These are phyloP conservation scores for Pleurotus salmoneostramineus DNA, from an alignment of 768 basidiomycete species.

Conservation along the genomic window DNA sequence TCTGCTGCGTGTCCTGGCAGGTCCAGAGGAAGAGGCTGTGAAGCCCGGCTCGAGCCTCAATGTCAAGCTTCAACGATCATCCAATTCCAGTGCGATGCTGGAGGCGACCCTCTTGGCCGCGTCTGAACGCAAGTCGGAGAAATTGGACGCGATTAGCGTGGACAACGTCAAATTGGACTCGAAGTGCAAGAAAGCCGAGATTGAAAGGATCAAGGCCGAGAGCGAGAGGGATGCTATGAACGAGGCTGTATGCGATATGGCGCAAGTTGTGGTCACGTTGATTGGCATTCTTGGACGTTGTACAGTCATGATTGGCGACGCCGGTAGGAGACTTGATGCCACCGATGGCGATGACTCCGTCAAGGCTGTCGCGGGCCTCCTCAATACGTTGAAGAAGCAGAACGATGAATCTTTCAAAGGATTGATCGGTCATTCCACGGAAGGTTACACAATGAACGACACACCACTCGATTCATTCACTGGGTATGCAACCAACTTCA, in stretches of 20 bases:
- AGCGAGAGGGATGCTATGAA: constrained; percentile 61
- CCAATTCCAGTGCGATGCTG: constrained; percentile 77
- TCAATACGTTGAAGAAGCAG: constrained; percentile 54
- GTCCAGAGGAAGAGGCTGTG: constrained; percentile 66
- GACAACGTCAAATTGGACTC: constrained; percentile 74
- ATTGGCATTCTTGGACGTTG: constrained; percentile 79
- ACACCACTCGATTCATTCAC: constrained; percentile 43
- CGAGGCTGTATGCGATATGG: constrained; percentile 60
- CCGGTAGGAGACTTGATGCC: constrained; percentile 33
- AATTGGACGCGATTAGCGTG: constrained; percentile 64
- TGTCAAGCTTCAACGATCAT: constrained; percentile 58
- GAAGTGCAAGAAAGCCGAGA: constrained; percentile 58
- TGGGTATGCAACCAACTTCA: constrained; percentile 45
- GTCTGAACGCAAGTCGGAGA: constrained; percentile 74
- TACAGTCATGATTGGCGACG: constrained; percentile 66
- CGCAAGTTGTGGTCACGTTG: constrained; percentile 63
- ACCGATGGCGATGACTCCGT: constrained; percentile 34
- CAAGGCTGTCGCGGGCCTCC: constrained; percentile 44
- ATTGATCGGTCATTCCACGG: constrained; percentile 65
- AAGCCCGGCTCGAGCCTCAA: constrained; percentile 56
- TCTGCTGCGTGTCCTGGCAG: constrained; percentile 62
- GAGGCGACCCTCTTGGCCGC: constrained; percentile 84
- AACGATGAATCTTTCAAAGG: constrained; percentile 69
- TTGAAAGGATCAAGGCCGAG: constrained; percentile 66
- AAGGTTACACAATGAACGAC: constrained; percentile 43